Conservation (phyloP, 257 asterid species). For the Haberlea rhodopensis region DNA sequence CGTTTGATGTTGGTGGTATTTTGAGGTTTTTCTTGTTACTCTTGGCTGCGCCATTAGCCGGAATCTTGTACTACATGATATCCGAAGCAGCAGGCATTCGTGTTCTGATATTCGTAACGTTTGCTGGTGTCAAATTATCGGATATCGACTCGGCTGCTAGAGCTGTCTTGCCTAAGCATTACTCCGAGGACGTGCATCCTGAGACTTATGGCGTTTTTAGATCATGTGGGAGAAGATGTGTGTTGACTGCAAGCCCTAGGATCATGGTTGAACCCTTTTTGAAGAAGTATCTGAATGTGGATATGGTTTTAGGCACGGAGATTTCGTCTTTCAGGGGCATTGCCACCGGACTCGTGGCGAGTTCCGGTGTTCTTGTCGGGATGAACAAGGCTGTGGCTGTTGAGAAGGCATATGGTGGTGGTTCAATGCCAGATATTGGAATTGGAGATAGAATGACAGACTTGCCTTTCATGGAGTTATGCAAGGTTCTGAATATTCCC, state of each 20-base stretch:
- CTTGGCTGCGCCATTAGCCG: constrained; percentile 19
- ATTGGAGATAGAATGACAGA: constrained; percentile 32
- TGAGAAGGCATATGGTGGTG: constrained; percentile 8
- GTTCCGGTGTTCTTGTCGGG: constrained; percentile 31
- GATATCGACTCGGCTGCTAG: constrained; percentile 31
- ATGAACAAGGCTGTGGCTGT: constrained; percentile 31
- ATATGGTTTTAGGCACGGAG: constrained; percentile 35
- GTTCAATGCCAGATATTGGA: constrained; percentile 31
- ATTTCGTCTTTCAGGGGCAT: constrained; percentile 35
- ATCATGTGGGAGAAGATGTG: constrained; percentile 31
- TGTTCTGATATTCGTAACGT: constrained; percentile 26
- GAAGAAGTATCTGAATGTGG: constrained; percentile 27
- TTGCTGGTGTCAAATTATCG: constrained; percentile 28
- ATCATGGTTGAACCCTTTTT: constrained; percentile 35
- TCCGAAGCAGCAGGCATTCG: constrained; percentile 26
- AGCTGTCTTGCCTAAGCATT: constrained; percentile 29
- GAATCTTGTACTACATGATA: constrained; percentile 24
- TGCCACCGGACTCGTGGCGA: constrained; percentile 34
- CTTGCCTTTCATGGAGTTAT: constrained; percentile 29
- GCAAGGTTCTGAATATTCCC: constrained; percentile 25
- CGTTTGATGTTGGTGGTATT: constrained; percentile 31
- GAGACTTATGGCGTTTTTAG: constrained; percentile 33
- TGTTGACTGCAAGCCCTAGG: constrained; percentile 35
- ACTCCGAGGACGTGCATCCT: constrained; percentile 33
- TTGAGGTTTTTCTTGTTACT: constrained; percentile 26